Conservation (phyloP, 768 basidiomycete species). For the Collybiopsis confluens region DNA sequence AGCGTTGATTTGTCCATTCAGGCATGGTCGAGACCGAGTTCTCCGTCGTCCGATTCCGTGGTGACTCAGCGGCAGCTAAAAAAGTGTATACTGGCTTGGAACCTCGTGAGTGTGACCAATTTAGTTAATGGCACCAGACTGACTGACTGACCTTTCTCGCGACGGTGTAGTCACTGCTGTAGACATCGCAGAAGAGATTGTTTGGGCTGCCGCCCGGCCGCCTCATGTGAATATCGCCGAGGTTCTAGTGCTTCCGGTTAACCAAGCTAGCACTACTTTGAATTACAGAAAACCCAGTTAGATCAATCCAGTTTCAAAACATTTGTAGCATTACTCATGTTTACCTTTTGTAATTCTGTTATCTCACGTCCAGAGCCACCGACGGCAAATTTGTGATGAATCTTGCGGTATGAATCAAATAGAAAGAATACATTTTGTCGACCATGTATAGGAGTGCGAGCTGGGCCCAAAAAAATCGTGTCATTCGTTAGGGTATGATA, state of each 20-base stretch:
- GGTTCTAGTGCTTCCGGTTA: constrained; percentile 70
- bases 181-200: constrained; percentile 97
- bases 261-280: constrained; percentile 69
- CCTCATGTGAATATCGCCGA: constrained; percentile 91
- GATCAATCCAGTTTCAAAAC: neutral
- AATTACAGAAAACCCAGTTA: constrained; percentile 44
- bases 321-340: neutral
- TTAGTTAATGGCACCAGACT: neutral
- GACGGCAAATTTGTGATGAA: no score
- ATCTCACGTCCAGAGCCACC: neutral
- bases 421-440: no score
- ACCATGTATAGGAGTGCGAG: no score
- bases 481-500: no score
- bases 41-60: constrained; percentile 85
- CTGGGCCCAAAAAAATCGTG: no score
- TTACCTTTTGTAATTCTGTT: neutral
- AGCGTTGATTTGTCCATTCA: constrained; percentile 18
- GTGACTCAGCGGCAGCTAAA: constrained; percentile 76
- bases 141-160: neutral
- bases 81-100: constrained; percentile 89
- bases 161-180: constrained; percentile 59
- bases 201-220: constrained; percentile 91
- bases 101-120: constrained; percentile 57
- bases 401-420: no score
- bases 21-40: constrained; percentile 93